phyloP scores from a whole-genome alignment of 2,329 filamentous ascomycete genomes.

The Xylariales sp. region DNA sequence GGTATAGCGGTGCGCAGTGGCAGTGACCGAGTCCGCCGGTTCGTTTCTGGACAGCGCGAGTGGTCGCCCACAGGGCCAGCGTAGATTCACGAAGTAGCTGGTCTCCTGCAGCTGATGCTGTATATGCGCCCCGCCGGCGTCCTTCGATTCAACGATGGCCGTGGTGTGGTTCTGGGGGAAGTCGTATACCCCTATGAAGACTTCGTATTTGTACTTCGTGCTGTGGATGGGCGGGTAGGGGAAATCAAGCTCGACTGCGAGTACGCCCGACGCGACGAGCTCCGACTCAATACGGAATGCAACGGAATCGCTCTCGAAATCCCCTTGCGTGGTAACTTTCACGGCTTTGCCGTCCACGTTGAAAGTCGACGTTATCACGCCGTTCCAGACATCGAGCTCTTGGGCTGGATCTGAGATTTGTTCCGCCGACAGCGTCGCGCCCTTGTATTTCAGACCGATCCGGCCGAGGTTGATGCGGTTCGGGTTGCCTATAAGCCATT shows the following conservation, averaged over 20 bases:
- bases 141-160: constrained; percentile 36
- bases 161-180: constrained; percentile 56
- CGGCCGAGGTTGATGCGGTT: constrained; percentile 58
- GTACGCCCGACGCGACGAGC: constrained; percentile 49
- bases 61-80: constrained; percentile 45
- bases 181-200: constrained; percentile 56
- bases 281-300: constrained; percentile 52
- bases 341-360: constrained; percentile 48
- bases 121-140: constrained; percentile 48
- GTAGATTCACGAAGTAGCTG: constrained; percentile 55
- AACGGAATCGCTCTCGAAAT: constrained; percentile 55
- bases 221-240: constrained; percentile 56
- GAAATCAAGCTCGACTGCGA: constrained; percentile 56
- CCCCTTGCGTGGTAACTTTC: constrained; percentile 52
- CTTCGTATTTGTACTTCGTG: constrained; percentile 57
- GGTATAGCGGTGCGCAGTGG: constrained; percentile 51
- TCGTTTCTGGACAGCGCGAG: constrained; percentile 45
- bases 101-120: constrained; percentile 54
- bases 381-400: constrained; percentile 54
- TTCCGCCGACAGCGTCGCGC: constrained; percentile 46
- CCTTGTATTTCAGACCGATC: constrained; percentile 55
- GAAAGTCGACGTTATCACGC: constrained; percentile 55
- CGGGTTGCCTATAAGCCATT: constrained; percentile 65
- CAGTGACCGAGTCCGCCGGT: constrained; percentile 40
- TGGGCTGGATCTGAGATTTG: constrained; percentile 50